A percentile compares a stretch with the other conserved stretches of the same genome.
These are phyloP conservation scores for Forsythia suspensa DNA, from an alignment of 257 asterid genomes.

Conservation along the genomic window DNA sequence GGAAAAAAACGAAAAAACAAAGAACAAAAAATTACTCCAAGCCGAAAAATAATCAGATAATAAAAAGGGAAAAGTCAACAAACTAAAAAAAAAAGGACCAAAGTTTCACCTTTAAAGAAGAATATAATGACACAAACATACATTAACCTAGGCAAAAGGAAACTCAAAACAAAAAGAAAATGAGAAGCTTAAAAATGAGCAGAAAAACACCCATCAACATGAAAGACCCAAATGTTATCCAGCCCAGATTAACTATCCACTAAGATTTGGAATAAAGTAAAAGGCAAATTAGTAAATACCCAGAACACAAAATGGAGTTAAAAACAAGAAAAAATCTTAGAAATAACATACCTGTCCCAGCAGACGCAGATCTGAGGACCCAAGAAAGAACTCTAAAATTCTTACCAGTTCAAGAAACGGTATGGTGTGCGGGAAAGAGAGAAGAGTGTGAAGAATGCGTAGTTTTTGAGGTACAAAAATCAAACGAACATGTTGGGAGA, in stretches of 20 bases:
- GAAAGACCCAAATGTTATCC: neutral
- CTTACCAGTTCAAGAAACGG: neutral
- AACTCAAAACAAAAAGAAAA: neutral
- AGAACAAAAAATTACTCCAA: neutral
- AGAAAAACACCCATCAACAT: neutral
- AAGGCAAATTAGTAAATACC: neutral
- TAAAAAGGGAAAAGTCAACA: neutral
- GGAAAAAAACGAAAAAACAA: neutral
- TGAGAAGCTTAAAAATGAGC: neutral
- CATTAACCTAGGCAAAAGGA: neutral
- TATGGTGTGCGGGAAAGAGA: conserved; percentile 15
- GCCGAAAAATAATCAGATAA: no score
- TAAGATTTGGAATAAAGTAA: neutral
- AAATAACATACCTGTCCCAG: conserved; percentile 22
- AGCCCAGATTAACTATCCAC: neutral
- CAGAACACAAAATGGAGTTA: neutral
- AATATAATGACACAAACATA: neutral
- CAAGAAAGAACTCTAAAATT: conserved; percentile 23
- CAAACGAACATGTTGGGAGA: conserved; percentile 32
- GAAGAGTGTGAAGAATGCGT: conserved; percentile 26
- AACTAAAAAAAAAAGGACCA: neutral
- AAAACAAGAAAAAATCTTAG: neutral
- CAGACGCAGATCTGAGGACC: conserved; percentile 36
- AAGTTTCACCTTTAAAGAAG: neutral
- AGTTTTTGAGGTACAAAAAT: conserved; percentile 15